Evolutionary conservation across 208 protist genomes (phyloP).

Genomic region (Eutreptiella sp.): DNA sequence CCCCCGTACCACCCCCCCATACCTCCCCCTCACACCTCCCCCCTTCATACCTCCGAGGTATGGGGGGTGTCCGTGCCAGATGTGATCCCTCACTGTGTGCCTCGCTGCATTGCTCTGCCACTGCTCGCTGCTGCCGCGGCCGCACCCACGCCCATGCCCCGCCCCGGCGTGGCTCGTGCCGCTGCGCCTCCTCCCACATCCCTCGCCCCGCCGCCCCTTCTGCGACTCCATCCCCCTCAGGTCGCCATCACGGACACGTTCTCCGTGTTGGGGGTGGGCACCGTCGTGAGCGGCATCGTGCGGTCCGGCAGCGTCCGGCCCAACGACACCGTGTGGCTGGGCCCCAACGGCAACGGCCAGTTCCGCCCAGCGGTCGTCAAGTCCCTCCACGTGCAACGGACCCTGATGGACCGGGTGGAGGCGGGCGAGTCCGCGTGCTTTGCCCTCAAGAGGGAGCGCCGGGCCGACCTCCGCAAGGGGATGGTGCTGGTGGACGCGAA

Average conservation of each 20-base stretch:
- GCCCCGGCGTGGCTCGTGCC: too few relatives aligned
- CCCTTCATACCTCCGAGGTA: too few relatives aligned
- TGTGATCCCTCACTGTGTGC: too few relatives aligned
- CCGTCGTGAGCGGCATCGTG: slow-evolving; percentile 89
- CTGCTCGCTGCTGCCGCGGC: too few relatives aligned
- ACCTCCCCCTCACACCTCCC: too few relatives aligned
- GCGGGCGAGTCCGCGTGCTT: slow-evolving; percentile 82
- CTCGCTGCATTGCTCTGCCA: too few relatives aligned
- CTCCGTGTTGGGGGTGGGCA: slow-evolving; percentile 85
- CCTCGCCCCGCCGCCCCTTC: too few relatives aligned
- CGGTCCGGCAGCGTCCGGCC: slow-evolving; percentile 72
- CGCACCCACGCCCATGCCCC: too few relatives aligned
- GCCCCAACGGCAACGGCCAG: slow-evolving; percentile 77
- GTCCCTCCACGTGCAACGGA: slow-evolving; percentile 85
- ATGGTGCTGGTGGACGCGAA: slow-evolving; percentile 69
- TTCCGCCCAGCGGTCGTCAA: slow-evolving; percentile 81
- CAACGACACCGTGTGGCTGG: slow-evolving; percentile 84
- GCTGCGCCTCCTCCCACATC: too few relatives aligned
- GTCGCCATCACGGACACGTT: slow-evolving; percentile 73
- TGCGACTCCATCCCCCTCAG: too few relatives aligned
- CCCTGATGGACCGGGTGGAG: slow-evolving; percentile 62
- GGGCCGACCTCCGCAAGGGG: slow-evolving; percentile 82
- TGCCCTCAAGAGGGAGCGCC: slow-evolving; percentile 90
- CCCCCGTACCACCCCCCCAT: too few relatives aligned
- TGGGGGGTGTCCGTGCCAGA: too few relatives aligned